These are phyloP conservation scores for Boletus hoseneyae DNA, from an alignment of 1,284 basidiomycete genomes.

Conservation along the genomic window DNA sequence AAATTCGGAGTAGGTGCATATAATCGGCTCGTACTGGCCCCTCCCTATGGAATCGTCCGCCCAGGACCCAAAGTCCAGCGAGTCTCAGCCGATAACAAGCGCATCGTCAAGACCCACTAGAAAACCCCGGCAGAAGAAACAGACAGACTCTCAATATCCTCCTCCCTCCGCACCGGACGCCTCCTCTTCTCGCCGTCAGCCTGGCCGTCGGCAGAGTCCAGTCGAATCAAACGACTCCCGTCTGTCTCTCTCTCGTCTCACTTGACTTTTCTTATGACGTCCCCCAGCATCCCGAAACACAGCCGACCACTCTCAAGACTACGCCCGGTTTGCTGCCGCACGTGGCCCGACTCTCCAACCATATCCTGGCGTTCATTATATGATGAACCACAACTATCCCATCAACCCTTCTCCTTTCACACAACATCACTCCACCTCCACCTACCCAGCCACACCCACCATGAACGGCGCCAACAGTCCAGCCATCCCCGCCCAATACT, in stretches of 20 bases:
- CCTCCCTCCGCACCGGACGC: slow-evolving; percentile 19
- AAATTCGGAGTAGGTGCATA: slow-evolving; percentile 32
- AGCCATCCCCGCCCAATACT: slow-evolving; percentile 50
- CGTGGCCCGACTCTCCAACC: slow-evolving; percentile 49
- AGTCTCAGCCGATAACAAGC: slow-evolving; percentile 41
- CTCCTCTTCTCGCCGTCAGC: slow-evolving; percentile 22
- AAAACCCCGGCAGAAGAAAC: slow-evolving; percentile 50
- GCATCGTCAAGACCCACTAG: slow-evolving; percentile 35
- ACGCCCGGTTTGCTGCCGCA: slow-evolving; percentile 32
- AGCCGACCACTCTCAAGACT: slow-evolving; percentile 37
- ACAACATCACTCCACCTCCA: slow-evolving; percentile 43
- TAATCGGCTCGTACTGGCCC: slow-evolving; percentile 25
- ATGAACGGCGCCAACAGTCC: slow-evolving; percentile 43
- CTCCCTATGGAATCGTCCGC: slow-evolving; percentile 33
- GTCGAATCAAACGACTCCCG: slow-evolving; percentile 17
- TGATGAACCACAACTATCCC: slow-evolving; percentile 64
- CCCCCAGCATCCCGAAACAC: slow-evolving; percentile 37
- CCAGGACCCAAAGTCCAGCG: slow-evolving; percentile 35
- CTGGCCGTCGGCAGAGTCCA: slow-evolving; percentile 30
- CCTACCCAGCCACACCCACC: slow-evolving; percentile 37
- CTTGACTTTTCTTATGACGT: slow-evolving; percentile 13
- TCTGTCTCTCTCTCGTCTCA: slow-evolving; percentile 11
- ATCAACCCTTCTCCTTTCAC: slow-evolving; percentile 57
- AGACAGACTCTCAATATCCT: slow-evolving; percentile 30
- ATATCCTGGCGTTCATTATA: slow-evolving; percentile 44